Evolutionary conservation across 1,284 basidiomycete genomes (phyloP).

Genomic region (Phellinidium pouzarii): DNA sequence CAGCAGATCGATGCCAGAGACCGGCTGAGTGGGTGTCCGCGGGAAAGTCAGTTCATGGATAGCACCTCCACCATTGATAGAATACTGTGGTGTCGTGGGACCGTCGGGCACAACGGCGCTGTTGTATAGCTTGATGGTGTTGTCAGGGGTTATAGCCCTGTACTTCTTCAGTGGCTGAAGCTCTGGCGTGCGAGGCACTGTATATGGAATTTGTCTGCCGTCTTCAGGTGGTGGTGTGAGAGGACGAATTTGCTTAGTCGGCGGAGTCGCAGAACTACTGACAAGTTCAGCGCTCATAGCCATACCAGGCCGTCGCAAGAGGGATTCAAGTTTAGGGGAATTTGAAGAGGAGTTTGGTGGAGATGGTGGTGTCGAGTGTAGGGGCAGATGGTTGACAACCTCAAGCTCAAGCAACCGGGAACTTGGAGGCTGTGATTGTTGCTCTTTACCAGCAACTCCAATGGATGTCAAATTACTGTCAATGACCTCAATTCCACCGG

Average conservation of each 20-base stretch:
- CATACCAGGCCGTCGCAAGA: no score
- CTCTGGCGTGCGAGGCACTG: slow-evolving; percentile 13
- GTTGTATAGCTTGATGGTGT: background rate
- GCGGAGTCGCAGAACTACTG: background rate
- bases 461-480: background rate
- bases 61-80: slow-evolving; percentile 10
- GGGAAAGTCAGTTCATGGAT: slow-evolving; percentile 15
- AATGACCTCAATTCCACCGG: no score
- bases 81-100: slow-evolving; percentile 10
- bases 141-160: slow-evolving; percentile 15
- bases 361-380: slow-evolving; percentile 9
- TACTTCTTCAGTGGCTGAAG: slow-evolving; percentile 23
- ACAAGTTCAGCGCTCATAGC: background rate
- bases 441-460: background rate
- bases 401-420: background rate
- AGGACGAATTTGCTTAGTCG: slow-evolving; percentile 1
- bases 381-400: background rate
- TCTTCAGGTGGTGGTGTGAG: slow-evolving; percentile 19
- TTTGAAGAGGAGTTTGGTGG: slow-evolving; percentile 9
- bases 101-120: background rate
- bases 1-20: slow-evolving; percentile 30
- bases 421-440: background rate
- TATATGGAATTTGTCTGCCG: slow-evolving; percentile 9
- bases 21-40: slow-evolving; percentile 25
- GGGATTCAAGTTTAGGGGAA: background rate